Evolutionary conservation across 345 rosid genomes (phyloP).

Genomic region (Brassica napus): Da-Ae NC_063452.1:4816001-4816500

Average conservation of each 20-base stretch:
- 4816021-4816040: conserved; percentile 94
- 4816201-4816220: conserved; percentile 94
- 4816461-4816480: conserved; percentile 97
- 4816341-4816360: neutral
- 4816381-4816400: conserved; percentile 93
- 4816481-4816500: conserved; percentile 96
- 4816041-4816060: conserved; percentile 96
- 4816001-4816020: conserved; percentile 51
- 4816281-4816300: conserved; percentile 85
- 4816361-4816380: conserved; percentile 59
- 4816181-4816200: conserved; percentile 62
- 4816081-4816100: conserved; percentile 78
- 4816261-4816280: conserved; percentile 88
- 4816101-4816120: conserved; percentile 88
- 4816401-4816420: conserved; percentile 77
- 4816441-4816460: conserved; percentile 88
- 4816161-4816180: too few relatives aligned
- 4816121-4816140: conserved; percentile 45
- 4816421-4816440: conserved; percentile 69
- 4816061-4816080: conserved; percentile 97
- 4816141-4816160: too few relatives aligned
- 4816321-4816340: conserved; percentile 3
- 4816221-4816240: conserved; percentile 86
- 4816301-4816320: conserved; percentile 57
- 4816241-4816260: conserved; percentile 81